phyloP scores from a whole-genome alignment of 2,329 filamentous ascomycete genomes.

The Clarireedia sp. region DNA sequence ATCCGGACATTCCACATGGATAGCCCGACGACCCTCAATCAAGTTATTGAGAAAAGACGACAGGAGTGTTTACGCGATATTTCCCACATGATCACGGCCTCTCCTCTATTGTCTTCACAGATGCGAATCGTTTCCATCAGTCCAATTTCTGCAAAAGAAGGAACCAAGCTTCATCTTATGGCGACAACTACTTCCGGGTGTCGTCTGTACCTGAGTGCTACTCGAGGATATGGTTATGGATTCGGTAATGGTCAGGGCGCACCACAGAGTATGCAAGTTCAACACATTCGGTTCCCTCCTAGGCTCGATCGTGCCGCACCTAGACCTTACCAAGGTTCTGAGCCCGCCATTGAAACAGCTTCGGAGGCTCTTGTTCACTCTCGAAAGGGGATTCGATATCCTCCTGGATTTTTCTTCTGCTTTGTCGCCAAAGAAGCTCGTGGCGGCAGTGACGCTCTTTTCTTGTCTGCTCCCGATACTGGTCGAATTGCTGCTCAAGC shows the following conservation, averaged over 20 bases:
- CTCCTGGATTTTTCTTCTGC: constrained; percentile 87
- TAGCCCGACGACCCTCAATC: constrained; percentile 48
- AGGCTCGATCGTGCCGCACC: constrained; percentile 28
- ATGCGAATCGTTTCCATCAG: constrained; percentile 77
- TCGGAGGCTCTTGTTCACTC: constrained; percentile 43
- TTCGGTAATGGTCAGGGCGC: constrained; percentile 52
- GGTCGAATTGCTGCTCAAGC: constrained; percentile 63
- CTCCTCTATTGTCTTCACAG: constrained; percentile 60
- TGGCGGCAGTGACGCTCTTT: constrained; percentile 59
- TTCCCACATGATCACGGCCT: constrained; percentile 74
- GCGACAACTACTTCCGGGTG: constrained; percentile 86
- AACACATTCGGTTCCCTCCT: constrained; percentile 92
- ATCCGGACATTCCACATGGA: constrained; percentile 90
- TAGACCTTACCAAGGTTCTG: constrained; percentile 18
- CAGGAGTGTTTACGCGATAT: constrained; percentile 62
- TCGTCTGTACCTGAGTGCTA: constrained; percentile 85
- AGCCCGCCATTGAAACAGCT: constrained; percentile 29
- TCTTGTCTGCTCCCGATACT: constrained; percentile 80
- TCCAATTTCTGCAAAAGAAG: constrained; percentile 71
- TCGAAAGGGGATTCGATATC: constrained; percentile 52
- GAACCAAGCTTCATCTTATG: constrained; percentile 78
- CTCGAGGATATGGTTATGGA: constrained; percentile 60
- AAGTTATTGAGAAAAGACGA: constrained; percentile 56
- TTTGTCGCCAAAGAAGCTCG: constrained; percentile 60
- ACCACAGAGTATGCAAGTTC: constrained; percentile 94